phyloP scores from a whole-genome alignment of 2,329 filamentous ascomycete genomes.

The Pseudogymnoascus sp. region DNA sequence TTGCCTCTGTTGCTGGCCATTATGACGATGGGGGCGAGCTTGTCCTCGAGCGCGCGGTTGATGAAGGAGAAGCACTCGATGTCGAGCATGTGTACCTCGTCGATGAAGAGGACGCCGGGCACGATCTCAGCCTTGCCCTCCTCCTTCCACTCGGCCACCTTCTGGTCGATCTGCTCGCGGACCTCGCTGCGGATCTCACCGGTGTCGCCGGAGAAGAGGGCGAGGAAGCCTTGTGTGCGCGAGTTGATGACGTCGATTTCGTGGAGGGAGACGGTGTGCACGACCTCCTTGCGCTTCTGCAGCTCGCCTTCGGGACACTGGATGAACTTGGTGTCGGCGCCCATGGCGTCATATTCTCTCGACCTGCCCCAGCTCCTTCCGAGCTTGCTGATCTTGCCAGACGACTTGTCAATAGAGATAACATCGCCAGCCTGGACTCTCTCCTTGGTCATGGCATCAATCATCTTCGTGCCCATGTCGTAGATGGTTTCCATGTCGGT shows the following conservation, averaged over 20 bases:
- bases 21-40: constrained; percentile 93
- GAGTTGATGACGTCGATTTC: constrained; percentile 99
- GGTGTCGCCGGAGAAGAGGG: constrained; percentile 94
- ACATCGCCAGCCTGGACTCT: constrained; percentile 98
- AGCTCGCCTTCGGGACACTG: constrained; percentile 96
- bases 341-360: constrained; percentile 98
- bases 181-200: constrained; percentile 97
- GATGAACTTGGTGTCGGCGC: constrained; percentile 94
- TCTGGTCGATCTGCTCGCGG: constrained; percentile 97
- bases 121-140: constrained; percentile 98
- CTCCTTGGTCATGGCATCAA: constrained; percentile 98
- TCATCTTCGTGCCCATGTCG: constrained; percentile 99
- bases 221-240: constrained; percentile 93
- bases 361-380: constrained; percentile 91
- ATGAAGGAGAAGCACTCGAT: constrained; percentile 99
- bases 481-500: constrained; percentile 99
- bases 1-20: constrained; percentile 97
- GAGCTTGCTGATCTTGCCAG: constrained; percentile 94
- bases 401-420: constrained; percentile 97
- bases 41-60: constrained; percentile 91
- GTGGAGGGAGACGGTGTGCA: constrained; percentile 93
- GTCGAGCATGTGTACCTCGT: constrained; percentile 99
- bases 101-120: constrained; percentile 93
- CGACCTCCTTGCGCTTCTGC: constrained; percentile 92
- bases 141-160: constrained; percentile 98